phyloP scores from a whole-genome alignment of 129 eudicot genomes.

The Centaurea solstitialis region DNA sequence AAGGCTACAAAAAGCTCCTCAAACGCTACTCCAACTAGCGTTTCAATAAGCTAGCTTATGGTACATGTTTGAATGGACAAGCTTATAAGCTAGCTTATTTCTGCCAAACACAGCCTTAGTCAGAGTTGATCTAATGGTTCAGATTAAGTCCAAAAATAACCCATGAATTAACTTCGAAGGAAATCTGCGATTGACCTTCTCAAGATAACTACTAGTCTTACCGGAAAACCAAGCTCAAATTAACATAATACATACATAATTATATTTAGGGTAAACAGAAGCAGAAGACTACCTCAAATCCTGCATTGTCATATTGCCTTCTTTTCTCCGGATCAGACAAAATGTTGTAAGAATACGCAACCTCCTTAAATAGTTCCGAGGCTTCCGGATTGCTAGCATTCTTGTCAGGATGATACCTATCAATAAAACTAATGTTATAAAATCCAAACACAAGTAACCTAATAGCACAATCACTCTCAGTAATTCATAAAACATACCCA shows the following conservation, averaged over 20 bases:
- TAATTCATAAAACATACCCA: neutral
- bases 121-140: too few species aligned
- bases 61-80: too few species aligned
- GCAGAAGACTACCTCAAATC: constrained; percentile 67
- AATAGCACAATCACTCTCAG: neutral
- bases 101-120: too few species aligned
- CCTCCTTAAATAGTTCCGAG: constrained; percentile 87
- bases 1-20: too few species aligned
- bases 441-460: neutral
- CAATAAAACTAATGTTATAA: constrained; percentile 13
- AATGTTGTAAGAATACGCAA: constrained; percentile 86
- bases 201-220: too few species aligned
- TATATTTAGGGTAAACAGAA: neutral
- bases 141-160: too few species aligned
- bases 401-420: constrained; percentile 94
- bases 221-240: neutral
- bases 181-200: too few species aligned
- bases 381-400: constrained; percentile 92
- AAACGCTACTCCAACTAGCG: too few species aligned
- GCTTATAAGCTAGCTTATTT: too few species aligned
- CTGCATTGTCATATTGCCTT: constrained; percentile 83
- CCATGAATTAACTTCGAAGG: too few species aligned
- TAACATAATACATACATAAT: neutral
- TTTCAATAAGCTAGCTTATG: too few species aligned
- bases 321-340: constrained; percentile 90